phyloP scores from a whole-genome alignment of 2,329 filamentous ascomycete species.

The Penicillium sclerotigenum region DNA sequence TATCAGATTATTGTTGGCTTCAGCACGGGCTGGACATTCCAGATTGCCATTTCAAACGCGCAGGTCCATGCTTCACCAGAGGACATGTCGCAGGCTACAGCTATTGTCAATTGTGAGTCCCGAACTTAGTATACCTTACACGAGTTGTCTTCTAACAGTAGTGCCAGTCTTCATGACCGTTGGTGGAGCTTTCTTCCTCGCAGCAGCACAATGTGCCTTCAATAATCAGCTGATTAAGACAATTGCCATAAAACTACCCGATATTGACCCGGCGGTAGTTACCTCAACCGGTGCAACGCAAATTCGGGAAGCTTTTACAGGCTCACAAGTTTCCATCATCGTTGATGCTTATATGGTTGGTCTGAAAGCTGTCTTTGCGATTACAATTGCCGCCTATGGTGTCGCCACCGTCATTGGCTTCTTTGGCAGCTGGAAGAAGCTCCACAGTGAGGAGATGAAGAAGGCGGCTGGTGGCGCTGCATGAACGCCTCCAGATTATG shows the following conservation, averaged over 20 bases:
- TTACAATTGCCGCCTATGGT: constrained; percentile 16
- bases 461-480: not conserved
- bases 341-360: constrained; percentile 10
- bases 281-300: constrained; percentile 8
- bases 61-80: not conserved
- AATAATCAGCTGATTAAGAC: constrained; percentile 25
- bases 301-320: not conserved
- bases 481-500: not conserved
- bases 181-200: constrained; percentile 33
- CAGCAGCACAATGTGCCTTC: constrained; percentile 31
- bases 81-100: constrained; percentile 1
- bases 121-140: not conserved
- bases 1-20: constrained; percentile 25
- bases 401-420: constrained; percentile 15
- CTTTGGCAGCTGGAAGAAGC: not conserved
- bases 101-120: not conserved
- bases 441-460: not conserved
- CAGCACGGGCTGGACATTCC: constrained; percentile 20
- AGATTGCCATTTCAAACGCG: constrained; percentile 7
- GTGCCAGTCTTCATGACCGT: not conserved
- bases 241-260: not conserved
- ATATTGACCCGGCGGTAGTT: not conserved
- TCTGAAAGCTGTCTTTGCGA: constrained; percentile 6
- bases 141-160: not conserved
- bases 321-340: not conserved